Conservation (phyloP, 441 rosid species). For the Euphorbia celastroides region DNA sequence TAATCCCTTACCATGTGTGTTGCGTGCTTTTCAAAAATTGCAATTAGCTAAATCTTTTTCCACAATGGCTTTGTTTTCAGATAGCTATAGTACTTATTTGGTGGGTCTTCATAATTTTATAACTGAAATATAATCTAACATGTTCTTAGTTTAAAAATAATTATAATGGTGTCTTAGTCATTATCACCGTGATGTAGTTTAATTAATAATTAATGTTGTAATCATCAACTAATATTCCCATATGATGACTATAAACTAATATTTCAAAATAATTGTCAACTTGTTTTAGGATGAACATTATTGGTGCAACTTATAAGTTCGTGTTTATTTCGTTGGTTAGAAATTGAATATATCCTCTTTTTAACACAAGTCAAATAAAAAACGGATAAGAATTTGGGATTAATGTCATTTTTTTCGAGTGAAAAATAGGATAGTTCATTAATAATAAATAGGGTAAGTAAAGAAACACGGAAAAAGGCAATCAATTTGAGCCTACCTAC, state of each 20-base stretch:
- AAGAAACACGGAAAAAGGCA: no score
- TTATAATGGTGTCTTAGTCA: not conserved
- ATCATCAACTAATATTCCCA: slow-evolving; percentile 1
- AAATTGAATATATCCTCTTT: not conserved
- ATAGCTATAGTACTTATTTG: no score
- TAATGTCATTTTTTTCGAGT: no score
- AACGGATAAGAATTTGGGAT: no score
- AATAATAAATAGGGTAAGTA: no score
- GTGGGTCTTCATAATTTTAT: not conserved
- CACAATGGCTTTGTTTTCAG: not conserved
- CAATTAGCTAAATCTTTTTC: not conserved
- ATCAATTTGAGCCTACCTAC: no score
- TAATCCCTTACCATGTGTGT: not conserved
- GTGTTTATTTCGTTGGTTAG: not conserved
- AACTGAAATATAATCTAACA: not conserved
- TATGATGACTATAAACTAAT: not conserved
- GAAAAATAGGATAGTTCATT: no score
- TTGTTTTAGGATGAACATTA: not conserved
- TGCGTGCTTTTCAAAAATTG: not conserved
- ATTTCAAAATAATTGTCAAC: slow-evolving; percentile 1
- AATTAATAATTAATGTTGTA: not conserved
- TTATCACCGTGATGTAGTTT: not conserved
- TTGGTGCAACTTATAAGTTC: not conserved
- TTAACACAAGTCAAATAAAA: no score
- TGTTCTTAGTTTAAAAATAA: not conserved